A percentile compares a stretch with the other conserved stretches of the same genome.
Evolutionary conservation across 1,139 yeast species (phyloP).

Genomic region (Debaryomyces nepalensis): DNA sequence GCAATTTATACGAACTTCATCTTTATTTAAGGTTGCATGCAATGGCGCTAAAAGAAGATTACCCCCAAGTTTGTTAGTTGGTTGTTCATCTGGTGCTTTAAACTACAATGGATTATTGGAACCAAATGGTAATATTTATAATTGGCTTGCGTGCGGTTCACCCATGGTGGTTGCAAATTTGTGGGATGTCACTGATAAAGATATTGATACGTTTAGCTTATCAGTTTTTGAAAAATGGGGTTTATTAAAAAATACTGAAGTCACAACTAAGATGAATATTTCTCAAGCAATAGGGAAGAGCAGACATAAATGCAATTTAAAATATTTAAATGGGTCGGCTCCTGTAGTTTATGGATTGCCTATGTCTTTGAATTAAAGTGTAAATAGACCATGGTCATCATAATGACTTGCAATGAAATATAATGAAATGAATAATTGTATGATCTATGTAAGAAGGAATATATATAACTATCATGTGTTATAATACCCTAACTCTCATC

Average conservation of each 20-base stretch:
- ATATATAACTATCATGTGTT: background rate
- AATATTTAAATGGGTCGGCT: constrained; percentile 38
- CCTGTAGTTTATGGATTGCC: constrained; percentile 39
- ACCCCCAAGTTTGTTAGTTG: constrained; percentile 82
- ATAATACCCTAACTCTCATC: constrained; percentile 7
- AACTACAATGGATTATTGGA: constrained; percentile 63
- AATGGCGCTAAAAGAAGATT: constrained; percentile 30
- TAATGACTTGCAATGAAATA: too few relatives aligned
- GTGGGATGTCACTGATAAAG: constrained; percentile 98
- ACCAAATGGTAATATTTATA: constrained; percentile 76
- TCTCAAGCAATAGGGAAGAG: constrained; percentile 52
- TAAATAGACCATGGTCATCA: too few relatives aligned
- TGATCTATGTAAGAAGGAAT: constrained; percentile 1
- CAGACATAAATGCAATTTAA: constrained; percentile 18
- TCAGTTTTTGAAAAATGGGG: constrained; percentile 68
- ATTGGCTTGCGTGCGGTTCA: constrained; percentile 78
- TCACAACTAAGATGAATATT: constrained; percentile 27
- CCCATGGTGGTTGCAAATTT: constrained; percentile 84
- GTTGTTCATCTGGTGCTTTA: constrained; percentile 87
- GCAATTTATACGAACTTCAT: constrained; percentile 59
- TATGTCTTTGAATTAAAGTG: constrained; percentile 1
- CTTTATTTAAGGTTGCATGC: constrained; percentile 28
- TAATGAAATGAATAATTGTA: background rate
- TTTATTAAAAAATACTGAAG: constrained; percentile 32
- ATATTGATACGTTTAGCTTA: constrained; percentile 77